These are phyloP conservation scores for Kitagawia praeruptora DNA, from an alignment of 129 eudicot genomes.

Conservation along the genomic window DNA sequence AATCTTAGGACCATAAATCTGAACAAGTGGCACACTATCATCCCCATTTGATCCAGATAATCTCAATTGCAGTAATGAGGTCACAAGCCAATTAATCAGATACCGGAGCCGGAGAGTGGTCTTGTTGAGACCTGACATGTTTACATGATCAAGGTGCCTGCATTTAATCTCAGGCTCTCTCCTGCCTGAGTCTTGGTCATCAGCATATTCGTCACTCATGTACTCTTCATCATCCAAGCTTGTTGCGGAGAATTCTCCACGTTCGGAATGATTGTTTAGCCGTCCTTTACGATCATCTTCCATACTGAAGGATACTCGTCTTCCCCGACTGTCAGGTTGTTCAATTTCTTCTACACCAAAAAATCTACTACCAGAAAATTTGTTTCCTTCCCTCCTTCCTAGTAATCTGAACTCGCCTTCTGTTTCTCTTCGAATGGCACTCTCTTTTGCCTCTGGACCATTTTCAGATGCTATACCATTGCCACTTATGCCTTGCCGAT, in stretches of 20 bases:
- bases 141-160: slow-evolving; percentile 94
- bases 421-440: slow-evolving; percentile 94
- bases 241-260: slow-evolving; percentile 38
- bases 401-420: slow-evolving; percentile 95
- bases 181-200: slow-evolving; percentile 62
- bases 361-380: slow-evolving; percentile 59
- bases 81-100: slow-evolving; percentile 95
- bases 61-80: slow-evolving; percentile 79
- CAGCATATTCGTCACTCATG: slow-evolving; percentile 64
- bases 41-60: slow-evolving; percentile 49
- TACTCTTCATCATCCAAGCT: slow-evolving; percentile 72
- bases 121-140: slow-evolving; percentile 84
- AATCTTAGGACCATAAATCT: slow-evolving; percentile 89
- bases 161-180: slow-evolving; percentile 88
- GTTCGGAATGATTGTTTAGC: slow-evolving; percentile 32
- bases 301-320: slow-evolving; percentile 73
- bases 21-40: slow-evolving; percentile 52
- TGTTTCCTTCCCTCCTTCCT: slow-evolving; percentile 80
- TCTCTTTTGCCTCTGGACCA: slow-evolving; percentile 51
- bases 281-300: slow-evolving; percentile 50
- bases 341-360: slow-evolving; percentile 74
- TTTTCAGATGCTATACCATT: slow-evolving; percentile 45
- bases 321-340: slow-evolving; percentile 46
- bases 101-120: slow-evolving; percentile 82
- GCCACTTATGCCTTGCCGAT: slow-evolving; percentile 15